phyloP scores from a whole-genome alignment of 805 yeast genomes.

The Starmerella asiatica region DNA sequence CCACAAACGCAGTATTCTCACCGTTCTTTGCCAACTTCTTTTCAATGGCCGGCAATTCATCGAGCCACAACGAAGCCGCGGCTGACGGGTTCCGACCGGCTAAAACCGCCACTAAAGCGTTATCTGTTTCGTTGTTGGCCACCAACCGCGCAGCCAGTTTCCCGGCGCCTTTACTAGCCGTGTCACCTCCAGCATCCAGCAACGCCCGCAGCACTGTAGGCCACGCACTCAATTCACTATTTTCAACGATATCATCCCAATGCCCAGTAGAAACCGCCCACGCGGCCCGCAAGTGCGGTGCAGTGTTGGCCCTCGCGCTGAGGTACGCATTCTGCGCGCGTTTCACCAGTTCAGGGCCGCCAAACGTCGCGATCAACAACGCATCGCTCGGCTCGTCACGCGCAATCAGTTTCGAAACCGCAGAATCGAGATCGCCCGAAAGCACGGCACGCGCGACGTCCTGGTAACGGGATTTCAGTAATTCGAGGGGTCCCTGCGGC shows the following conservation, averaged over 20 bases:
- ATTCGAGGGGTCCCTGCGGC: slow-evolving; percentile 26
- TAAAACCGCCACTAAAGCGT: slow-evolving; percentile 64
- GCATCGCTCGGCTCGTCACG: slow-evolving; percentile 64
- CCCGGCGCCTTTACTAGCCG: slow-evolving; percentile 2
- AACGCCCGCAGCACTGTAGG: slow-evolving; percentile 58
- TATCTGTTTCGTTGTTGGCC: slow-evolving; percentile 41
- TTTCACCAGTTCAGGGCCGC: slow-evolving; percentile 39
- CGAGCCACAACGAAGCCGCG: slow-evolving; percentile 69
- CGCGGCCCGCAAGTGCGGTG: slow-evolving; percentile 59
- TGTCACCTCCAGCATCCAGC: slow-evolving; percentile 3
- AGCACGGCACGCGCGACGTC: slow-evolving; percentile 41
- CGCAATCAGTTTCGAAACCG: slow-evolving; percentile 53
- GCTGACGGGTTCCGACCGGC: slow-evolving; percentile 73
- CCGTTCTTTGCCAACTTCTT: slow-evolving; percentile 28
- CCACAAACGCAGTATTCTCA: slow-evolving; percentile 54
- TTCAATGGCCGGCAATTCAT: slow-evolving; percentile 47
- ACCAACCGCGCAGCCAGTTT: slow-evolving; percentile 47
- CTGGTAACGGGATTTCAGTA: slow-evolving; percentile 20
- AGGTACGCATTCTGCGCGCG: slow-evolving; percentile 65
- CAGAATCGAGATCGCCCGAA: slow-evolving; percentile 47
- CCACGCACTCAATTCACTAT: slow-evolving; percentile 74
- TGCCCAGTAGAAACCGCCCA: slow-evolving; percentile 45
- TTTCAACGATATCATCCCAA: slow-evolving; percentile 56
- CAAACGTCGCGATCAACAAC: slow-evolving; percentile 56
- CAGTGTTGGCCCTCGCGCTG: slow-evolving; percentile 37